Evolutionary conservation across 768 basidiomycete species (phyloP).

Genomic region (Termitomyces sp.): DNA sequence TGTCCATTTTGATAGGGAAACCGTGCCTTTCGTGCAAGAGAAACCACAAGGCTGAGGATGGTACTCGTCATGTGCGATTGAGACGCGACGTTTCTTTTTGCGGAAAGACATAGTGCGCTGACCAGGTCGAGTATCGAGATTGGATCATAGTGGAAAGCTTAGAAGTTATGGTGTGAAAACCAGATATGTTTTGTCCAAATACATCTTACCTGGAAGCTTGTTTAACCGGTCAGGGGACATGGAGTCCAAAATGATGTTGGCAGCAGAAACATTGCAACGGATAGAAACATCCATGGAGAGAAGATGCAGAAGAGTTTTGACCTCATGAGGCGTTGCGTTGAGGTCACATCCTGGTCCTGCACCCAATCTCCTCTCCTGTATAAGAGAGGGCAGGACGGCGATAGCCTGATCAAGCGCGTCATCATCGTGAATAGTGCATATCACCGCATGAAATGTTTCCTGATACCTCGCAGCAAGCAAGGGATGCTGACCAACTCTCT

Average conservation of each 20-base stretch:
- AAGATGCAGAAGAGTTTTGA: neutral
- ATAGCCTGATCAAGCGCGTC: neutral
- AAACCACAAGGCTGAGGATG: neutral
- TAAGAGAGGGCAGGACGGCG: neutral
- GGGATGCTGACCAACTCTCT: neutral
- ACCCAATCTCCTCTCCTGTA: neutral
- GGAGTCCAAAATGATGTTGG: neutral
- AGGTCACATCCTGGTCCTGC: neutral
- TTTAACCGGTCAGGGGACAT: neutral
- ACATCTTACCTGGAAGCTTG: neutral
- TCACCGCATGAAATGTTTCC: neutral
- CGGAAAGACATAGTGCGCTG: neutral
- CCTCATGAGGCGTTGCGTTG: neutral
- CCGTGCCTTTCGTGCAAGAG: neutral
- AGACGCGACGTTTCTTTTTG: neutral
- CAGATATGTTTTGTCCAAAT: too few species aligned
- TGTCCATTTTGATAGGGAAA: neutral
- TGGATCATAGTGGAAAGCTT: neutral
- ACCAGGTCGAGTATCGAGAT: neutral
- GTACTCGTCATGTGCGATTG: neutral
- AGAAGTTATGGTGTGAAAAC: neutral
- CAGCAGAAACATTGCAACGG: slow-evolving; percentile 1
- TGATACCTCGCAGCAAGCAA: neutral
- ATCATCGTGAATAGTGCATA: neutral
- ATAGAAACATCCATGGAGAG: neutral